phyloP scores from a whole-genome alignment of 2,329 filamentous ascomycete species.

The Curvularia sp. region DNA sequence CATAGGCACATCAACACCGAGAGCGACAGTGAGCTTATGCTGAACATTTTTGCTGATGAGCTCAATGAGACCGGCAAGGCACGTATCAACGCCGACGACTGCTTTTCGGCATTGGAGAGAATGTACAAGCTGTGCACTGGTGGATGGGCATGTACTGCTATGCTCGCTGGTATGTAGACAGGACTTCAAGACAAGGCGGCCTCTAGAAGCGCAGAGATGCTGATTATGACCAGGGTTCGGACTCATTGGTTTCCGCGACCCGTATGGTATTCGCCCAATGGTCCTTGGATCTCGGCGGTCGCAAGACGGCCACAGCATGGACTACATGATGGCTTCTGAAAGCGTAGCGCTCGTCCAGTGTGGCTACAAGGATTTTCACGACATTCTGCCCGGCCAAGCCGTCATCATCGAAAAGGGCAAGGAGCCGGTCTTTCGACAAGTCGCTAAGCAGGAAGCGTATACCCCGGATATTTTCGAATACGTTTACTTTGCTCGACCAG shows the following conservation, averaged over 20 bases:
- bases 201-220: neutral
- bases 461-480: conserved; percentile 88
- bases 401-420: conserved; percentile 84
- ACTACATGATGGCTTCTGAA: conserved; percentile 93
- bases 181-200: neutral
- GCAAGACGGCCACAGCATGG: conserved; percentile 68
- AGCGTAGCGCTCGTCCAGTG: conserved; percentile 83
- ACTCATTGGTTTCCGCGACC: conserved; percentile 79
- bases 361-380: conserved; percentile 76
- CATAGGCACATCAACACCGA: conserved; percentile 91
- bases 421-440: conserved; percentile 76
- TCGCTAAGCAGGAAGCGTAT: conserved; percentile 72
- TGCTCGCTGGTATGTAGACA: conserved; percentile 69
- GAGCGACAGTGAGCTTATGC: conserved; percentile 84
- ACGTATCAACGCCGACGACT: conserved; percentile 78
- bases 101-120: conserved; percentile 73
- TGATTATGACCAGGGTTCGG: conserved; percentile 67
- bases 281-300: conserved; percentile 78
- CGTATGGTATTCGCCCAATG: conserved; percentile 83
- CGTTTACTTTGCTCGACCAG: conserved; percentile 85
- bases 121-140: conserved; percentile 78
- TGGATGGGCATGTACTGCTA: conserved; percentile 80
- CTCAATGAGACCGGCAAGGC: conserved; percentile 81
- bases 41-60: conserved; percentile 87
- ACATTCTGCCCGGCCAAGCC: conserved; percentile 83